Conservation (phyloP, 768 basidiomycete genomes). For the Exidia glandulosa region DNA sequence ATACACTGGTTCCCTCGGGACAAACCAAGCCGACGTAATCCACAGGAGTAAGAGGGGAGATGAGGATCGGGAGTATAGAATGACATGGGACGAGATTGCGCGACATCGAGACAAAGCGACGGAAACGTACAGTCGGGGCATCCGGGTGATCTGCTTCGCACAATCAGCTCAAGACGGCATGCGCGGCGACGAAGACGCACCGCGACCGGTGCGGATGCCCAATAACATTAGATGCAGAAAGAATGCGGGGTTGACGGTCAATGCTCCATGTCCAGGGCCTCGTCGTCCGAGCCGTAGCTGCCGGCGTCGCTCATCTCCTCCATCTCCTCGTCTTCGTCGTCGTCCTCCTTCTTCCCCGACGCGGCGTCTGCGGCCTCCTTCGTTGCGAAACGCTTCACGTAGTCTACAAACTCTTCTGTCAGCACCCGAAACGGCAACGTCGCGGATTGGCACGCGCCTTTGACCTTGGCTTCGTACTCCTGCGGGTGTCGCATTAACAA, state of each 20-base stretch:
- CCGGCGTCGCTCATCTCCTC: slow-evolving; percentile 76
- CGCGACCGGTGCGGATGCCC: neutral
- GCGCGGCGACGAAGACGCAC: neutral
- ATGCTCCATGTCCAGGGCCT: slow-evolving; percentile 8
- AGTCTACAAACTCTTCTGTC: slow-evolving; percentile 43
- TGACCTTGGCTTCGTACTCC: slow-evolving; percentile 89
- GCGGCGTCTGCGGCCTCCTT: slow-evolving; percentile 80
- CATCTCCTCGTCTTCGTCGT: slow-evolving; percentile 42
- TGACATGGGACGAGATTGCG: too few relatives aligned
- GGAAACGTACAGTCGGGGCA: too few relatives aligned
- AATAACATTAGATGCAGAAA: neutral
- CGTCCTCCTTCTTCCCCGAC: slow-evolving; percentile 55
- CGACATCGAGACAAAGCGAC: too few relatives aligned
- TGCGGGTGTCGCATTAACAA: slow-evolving; percentile 95
- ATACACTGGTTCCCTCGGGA: too few relatives aligned
- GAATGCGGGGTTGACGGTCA: neutral
- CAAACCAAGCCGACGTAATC: too few relatives aligned
- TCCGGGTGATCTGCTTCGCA: neutral
- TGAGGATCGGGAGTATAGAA: too few relatives aligned
- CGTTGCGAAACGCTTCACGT: slow-evolving; percentile 90
- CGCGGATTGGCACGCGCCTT: slow-evolving; percentile 41
- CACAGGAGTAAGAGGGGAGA: too few relatives aligned
- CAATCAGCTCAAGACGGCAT: neutral
- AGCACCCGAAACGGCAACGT: neutral
- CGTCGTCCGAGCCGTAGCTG: slow-evolving; percentile 64